phyloP scores from a whole-genome alignment of 371 early-diverging fungal genomes.

The Actinomucor elegans region DNA sequence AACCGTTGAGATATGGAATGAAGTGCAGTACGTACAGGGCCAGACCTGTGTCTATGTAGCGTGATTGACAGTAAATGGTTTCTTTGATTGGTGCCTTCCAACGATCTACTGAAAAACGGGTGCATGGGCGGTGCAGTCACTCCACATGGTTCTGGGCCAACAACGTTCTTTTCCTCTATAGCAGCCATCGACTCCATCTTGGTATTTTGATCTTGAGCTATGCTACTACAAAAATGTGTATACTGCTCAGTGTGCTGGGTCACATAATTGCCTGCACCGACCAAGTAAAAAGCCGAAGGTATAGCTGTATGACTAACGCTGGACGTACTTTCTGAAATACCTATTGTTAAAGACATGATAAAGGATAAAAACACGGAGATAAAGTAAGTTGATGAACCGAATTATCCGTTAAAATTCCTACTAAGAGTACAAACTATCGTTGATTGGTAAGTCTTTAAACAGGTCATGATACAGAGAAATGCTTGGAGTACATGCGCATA shows the following conservation, averaged over 20 bases:
- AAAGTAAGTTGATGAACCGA: too few relatives aligned
- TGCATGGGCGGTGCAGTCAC: neutral
- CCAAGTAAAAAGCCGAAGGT: neutral
- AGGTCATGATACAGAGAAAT: too few relatives aligned
- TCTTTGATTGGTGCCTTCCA: neutral
- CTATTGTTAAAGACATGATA: too few relatives aligned
- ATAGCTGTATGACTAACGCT: too few relatives aligned
- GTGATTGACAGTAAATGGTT: neutral
- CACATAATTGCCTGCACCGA: neutral
- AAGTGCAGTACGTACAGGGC: neutral
- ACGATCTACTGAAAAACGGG: neutral
- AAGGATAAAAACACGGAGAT: too few relatives aligned
- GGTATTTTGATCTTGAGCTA: neutral
- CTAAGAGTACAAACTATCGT: too few relatives aligned
- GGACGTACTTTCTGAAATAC: too few relatives aligned
- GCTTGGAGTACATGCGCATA: too few relatives aligned
- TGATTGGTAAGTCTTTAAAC: too few relatives aligned
- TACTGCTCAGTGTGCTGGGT: neutral
- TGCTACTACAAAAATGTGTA: neutral
- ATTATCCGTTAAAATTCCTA: too few relatives aligned
- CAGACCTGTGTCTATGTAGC: neutral
- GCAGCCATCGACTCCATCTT: neutral
- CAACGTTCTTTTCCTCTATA: neutral
- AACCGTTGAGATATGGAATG: neutral
- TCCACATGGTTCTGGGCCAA: too few relatives aligned